Percentiles rank a stretch among this genome's conserved stretches.
Conservation (phyloP, 257 asterid genomes). For the Orobanche coerulescens region DNA sequence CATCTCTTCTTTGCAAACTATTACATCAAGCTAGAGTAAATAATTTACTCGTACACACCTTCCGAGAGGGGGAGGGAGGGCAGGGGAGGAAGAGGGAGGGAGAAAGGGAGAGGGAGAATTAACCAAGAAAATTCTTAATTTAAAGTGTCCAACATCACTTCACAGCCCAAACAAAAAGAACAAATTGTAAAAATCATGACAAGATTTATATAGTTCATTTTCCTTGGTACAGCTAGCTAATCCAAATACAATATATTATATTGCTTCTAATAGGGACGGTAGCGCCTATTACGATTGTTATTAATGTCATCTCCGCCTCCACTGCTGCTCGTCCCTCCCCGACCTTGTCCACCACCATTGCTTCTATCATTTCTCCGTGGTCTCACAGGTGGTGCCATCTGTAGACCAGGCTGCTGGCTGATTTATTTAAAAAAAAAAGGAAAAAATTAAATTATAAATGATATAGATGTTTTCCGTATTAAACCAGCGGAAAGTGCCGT, state of each 20-base stretch:
- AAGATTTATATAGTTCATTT: no score
- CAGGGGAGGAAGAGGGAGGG: no score
- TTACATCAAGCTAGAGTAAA: no score
- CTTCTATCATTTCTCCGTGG: constrained; percentile 73
- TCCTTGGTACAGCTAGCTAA: constrained; percentile 20
- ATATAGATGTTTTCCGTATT: neutral
- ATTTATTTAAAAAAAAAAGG: neutral
- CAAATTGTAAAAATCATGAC: neutral
- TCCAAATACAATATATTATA: constrained; percentile 28
- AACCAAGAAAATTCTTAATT: no score
- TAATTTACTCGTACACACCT: no score
- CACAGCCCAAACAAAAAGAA: neutral
- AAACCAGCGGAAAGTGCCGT: neutral
- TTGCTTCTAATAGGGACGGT: constrained; percentile 62
- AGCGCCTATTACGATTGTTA: constrained; percentile 49
- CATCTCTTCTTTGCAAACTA: no score
- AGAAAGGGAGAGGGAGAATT: no score
- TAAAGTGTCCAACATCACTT: neutral
- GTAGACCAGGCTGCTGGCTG: constrained; percentile 95
- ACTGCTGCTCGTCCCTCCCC: constrained; percentile 50
- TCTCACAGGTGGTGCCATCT: constrained; percentile 60
- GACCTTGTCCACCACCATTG: constrained; percentile 57
- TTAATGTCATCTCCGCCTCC: constrained; percentile 45
- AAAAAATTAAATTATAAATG: neutral
- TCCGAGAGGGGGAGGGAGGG: no score